Base-by-base conservation (phyloP, 495 filamentous ascomycete genomes). In the Trichoderma orchidacearum region DNA sequence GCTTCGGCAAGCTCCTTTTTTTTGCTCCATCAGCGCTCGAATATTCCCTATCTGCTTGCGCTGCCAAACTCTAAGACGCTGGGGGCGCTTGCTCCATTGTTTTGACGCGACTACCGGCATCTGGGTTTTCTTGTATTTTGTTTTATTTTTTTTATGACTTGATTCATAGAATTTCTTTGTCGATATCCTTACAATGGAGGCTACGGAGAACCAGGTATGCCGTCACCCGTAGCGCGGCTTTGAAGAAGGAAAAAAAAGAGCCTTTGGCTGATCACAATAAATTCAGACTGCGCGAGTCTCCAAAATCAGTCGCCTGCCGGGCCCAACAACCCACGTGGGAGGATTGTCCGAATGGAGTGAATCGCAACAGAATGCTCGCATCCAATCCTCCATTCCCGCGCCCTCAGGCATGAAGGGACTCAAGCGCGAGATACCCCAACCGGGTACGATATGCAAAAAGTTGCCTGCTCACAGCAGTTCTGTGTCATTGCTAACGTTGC, bases 321-420 rank as follows among this genome's bases (percentile, higher is more conserved):
- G 17, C 6, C 61, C 11, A 31, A 54, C 31, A 23, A 45, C 27
- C 30, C 38, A 53, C 56, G 28, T 32, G 15, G 58, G 31, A 45
- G 66, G 61, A 13, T 64, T 75, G 21, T 62, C 70, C 51, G 72
- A 76, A 59, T 70, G 72, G 51, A 68, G 80, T 56, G 75, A 81
- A 3, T 86, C 87, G 3, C 75, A 82, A 55, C 81, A 73, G 59
- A 93, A 93, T 70, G 73, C 81, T 57, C 83, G 87, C 58, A 77
- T 80, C 13, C 75, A 76, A 12, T 66, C 75, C 57, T 72, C 75
- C 34, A 80, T 83, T 27, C 77, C 75, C 27, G 64, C 23, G 30
- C 48, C 48, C 1, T 71, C 18, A 30, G 7, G 7, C 28, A 30
- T 57, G 15, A 62, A 63, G 28, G 65, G 64, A 2, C 51, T 63